Percentiles rank a stretch among this genome's conserved stretches.
phyloP scores from a whole-genome alignment of 2,329 filamentous ascomycete species.

The Colletotrichum paranaense region DNA sequence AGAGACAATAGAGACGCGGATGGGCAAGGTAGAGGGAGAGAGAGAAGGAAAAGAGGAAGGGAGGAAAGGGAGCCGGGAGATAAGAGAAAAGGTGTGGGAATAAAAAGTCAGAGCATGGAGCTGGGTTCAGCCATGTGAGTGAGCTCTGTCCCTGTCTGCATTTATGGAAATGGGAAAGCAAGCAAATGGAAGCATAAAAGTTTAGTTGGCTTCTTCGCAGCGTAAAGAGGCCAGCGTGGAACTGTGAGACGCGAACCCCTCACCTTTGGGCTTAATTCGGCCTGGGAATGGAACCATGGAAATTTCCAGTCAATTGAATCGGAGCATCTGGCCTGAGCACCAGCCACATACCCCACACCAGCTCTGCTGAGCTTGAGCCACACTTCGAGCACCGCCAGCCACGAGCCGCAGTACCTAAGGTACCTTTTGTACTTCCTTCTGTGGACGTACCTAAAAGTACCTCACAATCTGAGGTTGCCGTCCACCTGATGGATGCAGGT shows the following conservation, averaged over 20 bases:
- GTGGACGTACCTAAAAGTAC: not conserved
- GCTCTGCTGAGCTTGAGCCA: conserved; percentile 36
- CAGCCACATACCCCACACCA: conserved; percentile 35
- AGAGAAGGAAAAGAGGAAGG: not conserved
- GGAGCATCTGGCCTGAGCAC: not conserved
- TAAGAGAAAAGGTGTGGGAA: not conserved
- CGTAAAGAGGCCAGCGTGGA: conserved; percentile 60
- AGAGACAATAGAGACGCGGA: not conserved
- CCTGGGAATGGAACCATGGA: conserved; percentile 32
- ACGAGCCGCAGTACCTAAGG: not conserved
- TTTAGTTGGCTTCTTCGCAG: conserved; percentile 41
- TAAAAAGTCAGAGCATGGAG: conserved; percentile 8
- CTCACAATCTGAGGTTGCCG: too few species aligned
- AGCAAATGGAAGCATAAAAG: conserved; percentile 2
- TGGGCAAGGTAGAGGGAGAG: not conserved
- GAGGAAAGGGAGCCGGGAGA: not conserved
- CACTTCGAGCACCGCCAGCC: not conserved
- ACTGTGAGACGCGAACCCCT: conserved; percentile 37
- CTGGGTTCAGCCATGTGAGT: conserved; percentile 7
- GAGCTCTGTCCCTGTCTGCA: not conserved
- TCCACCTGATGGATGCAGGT: not conserved
- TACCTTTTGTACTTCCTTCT: too few species aligned
- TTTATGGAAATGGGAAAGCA: conserved; percentile 11
- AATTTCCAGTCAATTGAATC: conserved; percentile 31
- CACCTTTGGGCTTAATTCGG: conserved; percentile 25